phyloP scores from a whole-genome alignment of 169 alveolate species.

The Cryptosporidium viatorum region DNA sequence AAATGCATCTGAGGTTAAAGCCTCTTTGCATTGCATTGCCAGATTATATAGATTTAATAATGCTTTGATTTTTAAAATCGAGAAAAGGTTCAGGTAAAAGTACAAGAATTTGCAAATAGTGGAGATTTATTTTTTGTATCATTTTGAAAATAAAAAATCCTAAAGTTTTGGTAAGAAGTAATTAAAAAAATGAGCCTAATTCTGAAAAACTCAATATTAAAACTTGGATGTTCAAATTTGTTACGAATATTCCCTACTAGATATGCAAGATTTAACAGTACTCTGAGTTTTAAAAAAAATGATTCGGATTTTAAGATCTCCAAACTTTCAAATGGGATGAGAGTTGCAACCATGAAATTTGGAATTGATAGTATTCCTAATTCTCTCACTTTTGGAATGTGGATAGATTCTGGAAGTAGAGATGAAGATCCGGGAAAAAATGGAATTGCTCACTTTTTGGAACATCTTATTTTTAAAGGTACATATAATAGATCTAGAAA shows the following conservation, averaged over 20 bases:
- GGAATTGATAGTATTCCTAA: conserved; percentile 77
- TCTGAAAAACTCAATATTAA: neutral
- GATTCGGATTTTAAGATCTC: conserved; percentile 75
- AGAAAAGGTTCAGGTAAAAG: neutral
- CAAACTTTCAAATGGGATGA: conserved; percentile 87
- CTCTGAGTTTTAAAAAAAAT: conserved; percentile 4
- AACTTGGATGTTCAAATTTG: conserved; percentile 1
- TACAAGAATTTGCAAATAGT: neutral
- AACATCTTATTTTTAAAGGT: conserved; percentile 96
- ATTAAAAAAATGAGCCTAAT: neutral
- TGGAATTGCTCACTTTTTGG: conserved; percentile 97
- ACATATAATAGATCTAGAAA: conserved; percentile 90
- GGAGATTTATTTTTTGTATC: neutral
- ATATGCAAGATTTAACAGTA: neutral
- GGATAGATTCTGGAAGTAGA: conserved; percentile 96
- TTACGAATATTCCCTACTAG: neutral
- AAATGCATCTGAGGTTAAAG: neutral
- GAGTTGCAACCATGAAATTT: conserved; percentile 89
- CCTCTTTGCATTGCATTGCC: neutral
- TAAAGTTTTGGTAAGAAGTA: no score
- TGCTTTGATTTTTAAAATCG: neutral
- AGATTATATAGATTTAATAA: neutral
- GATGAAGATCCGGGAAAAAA: conserved; percentile 91
- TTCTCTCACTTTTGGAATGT: conserved; percentile 92
- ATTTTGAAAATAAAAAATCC: neutral